These are phyloP conservation scores for Clavispora santaluciae DNA, from an alignment of 805 yeast species.

Conservation along the genomic window DNA sequence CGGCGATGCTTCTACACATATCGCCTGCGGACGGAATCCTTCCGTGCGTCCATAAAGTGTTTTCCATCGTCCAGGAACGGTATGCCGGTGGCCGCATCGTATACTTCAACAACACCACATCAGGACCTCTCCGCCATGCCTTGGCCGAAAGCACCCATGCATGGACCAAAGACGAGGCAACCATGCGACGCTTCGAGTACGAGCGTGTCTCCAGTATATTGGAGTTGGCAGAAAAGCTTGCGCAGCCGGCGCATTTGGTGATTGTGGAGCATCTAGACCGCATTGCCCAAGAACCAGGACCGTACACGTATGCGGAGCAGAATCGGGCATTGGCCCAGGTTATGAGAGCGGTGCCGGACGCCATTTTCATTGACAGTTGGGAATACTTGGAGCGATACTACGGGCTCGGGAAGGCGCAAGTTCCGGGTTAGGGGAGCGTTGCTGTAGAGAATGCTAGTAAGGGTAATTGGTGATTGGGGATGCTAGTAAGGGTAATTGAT, in stretches of 20 bases:
- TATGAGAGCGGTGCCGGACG: slow-evolving; percentile 3
- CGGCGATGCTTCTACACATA: not conserved
- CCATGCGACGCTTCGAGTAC: slow-evolving; percentile 11
- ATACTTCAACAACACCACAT: slow-evolving; percentile 13
- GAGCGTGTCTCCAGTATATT: slow-evolving; percentile 10
- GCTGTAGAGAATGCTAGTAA: too few species aligned
- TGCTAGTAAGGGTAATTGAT: too few species aligned
- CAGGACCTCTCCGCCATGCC: slow-evolving; percentile 11
- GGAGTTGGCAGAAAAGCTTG: slow-evolving; percentile 5
- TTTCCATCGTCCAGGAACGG: slow-evolving; percentile 2
- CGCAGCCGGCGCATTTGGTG: slow-evolving; percentile 5
- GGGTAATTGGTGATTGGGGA: too few species aligned
- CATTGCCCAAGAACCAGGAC: slow-evolving; percentile 12
- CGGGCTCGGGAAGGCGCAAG: slow-evolving; percentile 2
- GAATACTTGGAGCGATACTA: slow-evolving; percentile 11
- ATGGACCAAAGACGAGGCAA: slow-evolving; percentile 8
- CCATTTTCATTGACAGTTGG: slow-evolving; percentile 14
- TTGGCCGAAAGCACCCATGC: slow-evolving; percentile 4
- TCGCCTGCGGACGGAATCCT: not conserved
- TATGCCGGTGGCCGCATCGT: slow-evolving; percentile 4
- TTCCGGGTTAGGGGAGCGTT: too few species aligned
- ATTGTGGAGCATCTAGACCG: slow-evolving; percentile 14
- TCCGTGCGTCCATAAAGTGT: slow-evolving; percentile 7
- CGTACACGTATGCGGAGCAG: slow-evolving; percentile 5
- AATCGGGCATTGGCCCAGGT: slow-evolving; percentile 8